Evolutionary conservation across 2,329 filamentous ascomycete species (phyloP), one percentile per base, ranked within the genome.

Genomic region (Aspergillus hiratsukae): DNA sequence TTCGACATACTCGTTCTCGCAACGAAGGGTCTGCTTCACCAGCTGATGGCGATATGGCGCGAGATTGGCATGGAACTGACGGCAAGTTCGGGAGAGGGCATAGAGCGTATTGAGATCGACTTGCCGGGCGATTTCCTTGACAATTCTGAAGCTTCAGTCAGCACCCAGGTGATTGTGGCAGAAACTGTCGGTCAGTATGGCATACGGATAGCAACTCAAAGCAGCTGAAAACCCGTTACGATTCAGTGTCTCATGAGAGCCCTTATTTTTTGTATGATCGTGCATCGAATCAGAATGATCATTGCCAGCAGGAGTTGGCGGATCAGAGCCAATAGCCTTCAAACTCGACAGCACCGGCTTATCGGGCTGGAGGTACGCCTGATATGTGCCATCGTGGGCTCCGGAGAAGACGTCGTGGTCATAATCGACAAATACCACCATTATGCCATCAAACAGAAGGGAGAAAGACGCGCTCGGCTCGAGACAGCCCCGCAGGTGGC

Each of bases 71-170:
- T 89, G 89, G 61, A 96, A 84, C 68, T 89, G 86, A 52, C 88
- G 89, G 72, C 91, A 96, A 54, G 90, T 91, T 54, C 84, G 84
- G 52, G 92, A 89, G 21, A 97, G 84, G 61, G 87, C 86, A 72
- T 96, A 87, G 66, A 97, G 83, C 14, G 90, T 88, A 72, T 93
- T 96, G 51, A 96, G 83, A 71, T 97, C 93, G 70, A 97, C 85
- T 64, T 84, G 83, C 31, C 85, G 83, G 50, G 89, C 88, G 62
- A 97, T 83, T 65, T 87, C 83, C 61, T 86, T 84, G 64, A 89
- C 85, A 69, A 96, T 85, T 66, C 91, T 96, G 77, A 58, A 61
- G 46, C 49, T 41, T 28, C 59, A 52, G 59, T 63, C 55, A 66
- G 61, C 58, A 54, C 31, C 35, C 57, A 54, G 56, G 48, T 58